Evolutionary conservation across 805 yeast species (phyloP).

Genomic region (Ogataea thermomethanolica): DNA sequence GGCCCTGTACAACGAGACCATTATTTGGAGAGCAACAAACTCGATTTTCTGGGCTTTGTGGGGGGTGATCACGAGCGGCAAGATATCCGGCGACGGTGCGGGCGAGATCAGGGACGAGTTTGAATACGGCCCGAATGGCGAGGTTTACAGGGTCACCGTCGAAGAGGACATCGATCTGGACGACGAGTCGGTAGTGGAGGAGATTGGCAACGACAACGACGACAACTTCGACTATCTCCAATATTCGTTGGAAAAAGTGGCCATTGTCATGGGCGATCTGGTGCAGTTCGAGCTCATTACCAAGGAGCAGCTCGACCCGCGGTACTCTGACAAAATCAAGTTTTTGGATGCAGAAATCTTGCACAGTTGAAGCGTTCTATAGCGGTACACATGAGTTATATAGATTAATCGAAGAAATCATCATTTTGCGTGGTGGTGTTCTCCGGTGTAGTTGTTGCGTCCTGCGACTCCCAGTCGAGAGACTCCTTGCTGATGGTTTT

Average conservation of each 20-base stretch:
- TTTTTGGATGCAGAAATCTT: conserved; percentile 37
- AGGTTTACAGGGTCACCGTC: conserved; percentile 38
- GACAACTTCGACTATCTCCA: conserved; percentile 77
- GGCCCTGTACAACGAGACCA: conserved; percentile 57
- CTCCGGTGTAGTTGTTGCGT: background rate
- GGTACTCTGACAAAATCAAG: conserved; percentile 37
- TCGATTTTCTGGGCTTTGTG: conserved; percentile 83
- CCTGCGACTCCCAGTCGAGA: conserved; percentile 12
- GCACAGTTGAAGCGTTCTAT: conserved; percentile 7
- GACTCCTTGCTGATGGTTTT: conserved; percentile 11
- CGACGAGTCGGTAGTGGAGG: conserved; percentile 28
- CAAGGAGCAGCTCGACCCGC: conserved; percentile 29
- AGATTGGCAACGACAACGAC: conserved; percentile 30
- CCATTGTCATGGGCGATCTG: conserved; percentile 71
- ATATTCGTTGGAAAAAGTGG: conserved; percentile 73
- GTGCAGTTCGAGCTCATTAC: conserved; percentile 53
- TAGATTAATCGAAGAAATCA: conserved; percentile 33
- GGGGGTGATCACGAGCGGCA: conserved; percentile 62
- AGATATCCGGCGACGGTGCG: conserved; percentile 10
- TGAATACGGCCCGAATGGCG: conserved; percentile 56
- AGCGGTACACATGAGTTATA: background rate
- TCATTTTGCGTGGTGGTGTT: conserved; percentile 25
- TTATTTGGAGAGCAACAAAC: conserved; percentile 77
- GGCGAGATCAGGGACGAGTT: conserved; percentile 15
- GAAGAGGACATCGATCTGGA: conserved; percentile 28